Conservation (phyloP, 2,329 filamentous ascomycete species). For the Diaporthe helianthi region DNA sequence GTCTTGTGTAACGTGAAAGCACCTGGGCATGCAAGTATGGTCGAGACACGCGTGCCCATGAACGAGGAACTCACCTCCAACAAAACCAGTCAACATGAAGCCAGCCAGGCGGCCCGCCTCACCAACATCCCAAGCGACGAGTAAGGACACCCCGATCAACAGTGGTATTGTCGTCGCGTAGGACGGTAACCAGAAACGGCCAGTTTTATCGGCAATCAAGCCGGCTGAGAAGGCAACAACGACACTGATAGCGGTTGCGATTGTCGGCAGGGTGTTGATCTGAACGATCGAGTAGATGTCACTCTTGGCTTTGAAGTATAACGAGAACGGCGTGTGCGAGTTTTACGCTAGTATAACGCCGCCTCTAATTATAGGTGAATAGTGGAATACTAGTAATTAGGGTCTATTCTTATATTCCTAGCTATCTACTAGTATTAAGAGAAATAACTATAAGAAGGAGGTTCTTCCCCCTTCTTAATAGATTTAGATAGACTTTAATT, state of each 20-base stretch:
- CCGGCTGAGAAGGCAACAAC: not conserved
- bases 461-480: too few relatives aligned
- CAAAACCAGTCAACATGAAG: conserved; percentile 7
- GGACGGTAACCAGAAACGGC: not conserved
- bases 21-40: too few relatives aligned
- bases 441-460: too few relatives aligned
- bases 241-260: not conserved
- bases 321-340: too few relatives aligned
- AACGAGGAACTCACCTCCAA: not conserved
- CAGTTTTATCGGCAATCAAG: not conserved
- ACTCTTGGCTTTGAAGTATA: not conserved
- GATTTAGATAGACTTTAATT: too few relatives aligned
- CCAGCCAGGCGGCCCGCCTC: not conserved
- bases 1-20: too few relatives aligned
- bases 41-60: too few relatives aligned
- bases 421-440: too few relatives aligned
- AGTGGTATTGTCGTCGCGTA: not conserved
- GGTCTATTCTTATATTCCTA: too few relatives aligned
- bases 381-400: too few relatives aligned
- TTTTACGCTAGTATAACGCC: too few relatives aligned
- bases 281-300: conserved; percentile 8
- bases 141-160: not conserved
- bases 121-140: not conserved
- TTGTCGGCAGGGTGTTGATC: not conserved
- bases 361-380: too few relatives aligned